A percentile compares a stretch with the other conserved stretches of the same genome.
These are phyloP conservation scores for Cryptosporidium andersoni DNA, from an alignment of 169 alveolate species.

Conservation along the genomic window DNA sequence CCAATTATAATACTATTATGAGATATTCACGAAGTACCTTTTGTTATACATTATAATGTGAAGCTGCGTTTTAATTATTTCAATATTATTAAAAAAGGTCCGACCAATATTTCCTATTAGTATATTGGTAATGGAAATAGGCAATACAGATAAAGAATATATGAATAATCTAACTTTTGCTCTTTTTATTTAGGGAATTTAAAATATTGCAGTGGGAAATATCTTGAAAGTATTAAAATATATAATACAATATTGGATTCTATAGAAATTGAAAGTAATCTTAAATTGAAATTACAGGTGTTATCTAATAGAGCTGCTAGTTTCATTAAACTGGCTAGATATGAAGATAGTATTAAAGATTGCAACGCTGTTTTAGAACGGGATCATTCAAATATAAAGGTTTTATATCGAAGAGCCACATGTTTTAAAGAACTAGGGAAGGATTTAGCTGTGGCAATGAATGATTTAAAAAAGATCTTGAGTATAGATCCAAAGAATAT, in stretches of 20 bases:
- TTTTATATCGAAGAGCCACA: conserved; percentile 29
- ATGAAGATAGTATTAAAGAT: conserved; percentile 19
- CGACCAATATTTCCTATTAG: no score
- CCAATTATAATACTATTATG: no score
- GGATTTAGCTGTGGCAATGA: neutral
- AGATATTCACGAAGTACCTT: no score
- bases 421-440: conserved; percentile 1
- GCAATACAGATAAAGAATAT: no score
- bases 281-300: conserved; percentile 7
- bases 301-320: conserved; percentile 40
- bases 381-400: conserved; percentile 18
- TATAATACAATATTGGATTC: conserved; percentile 16
- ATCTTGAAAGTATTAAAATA: conserved; percentile 15
- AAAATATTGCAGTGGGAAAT: conserved; percentile 8
- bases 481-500: conserved; percentile 9
- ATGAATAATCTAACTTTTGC: no score
- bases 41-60: no score
- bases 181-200: conserved; percentile 24
- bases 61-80: no score
- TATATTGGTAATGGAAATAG: no score
- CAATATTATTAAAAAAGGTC: no score
- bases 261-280: neutral
- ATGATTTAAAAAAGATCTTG: conserved; percentile 21
- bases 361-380: conserved; percentile 4
- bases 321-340: conserved; percentile 9